A percentile compares a stretch with the other conserved stretches of the same genome.
Evolutionary conservation across 176 grass and related monocot species (phyloP).

Genomic region (Juncus effusus): DNA sequence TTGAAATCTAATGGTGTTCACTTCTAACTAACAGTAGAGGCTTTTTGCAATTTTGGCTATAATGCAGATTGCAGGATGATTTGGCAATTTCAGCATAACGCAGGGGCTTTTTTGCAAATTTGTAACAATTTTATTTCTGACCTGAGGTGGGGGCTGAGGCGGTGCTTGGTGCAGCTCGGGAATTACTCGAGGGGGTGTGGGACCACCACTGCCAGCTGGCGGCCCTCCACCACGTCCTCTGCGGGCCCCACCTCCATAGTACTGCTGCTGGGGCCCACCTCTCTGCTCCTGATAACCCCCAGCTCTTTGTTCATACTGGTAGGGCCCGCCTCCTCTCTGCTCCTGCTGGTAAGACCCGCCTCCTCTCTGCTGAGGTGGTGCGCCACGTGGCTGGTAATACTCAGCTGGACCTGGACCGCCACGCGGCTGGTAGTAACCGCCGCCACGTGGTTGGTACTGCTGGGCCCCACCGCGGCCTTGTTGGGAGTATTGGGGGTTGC

Average conservation of each 20-base stretch:
- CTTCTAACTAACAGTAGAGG: no score
- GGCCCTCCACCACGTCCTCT: conserved; percentile 52
- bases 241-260: conserved; percentile 42
- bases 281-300: conserved; percentile 30
- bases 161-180: conserved; percentile 99
- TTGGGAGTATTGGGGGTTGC: conserved; percentile 42
- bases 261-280: conserved; percentile 41
- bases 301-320: conserved; percentile 41
- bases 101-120: no score
- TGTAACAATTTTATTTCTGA: background rate
- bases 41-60: no score
- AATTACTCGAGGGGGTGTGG: conserved; percentile 65
- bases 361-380: conserved; percentile 21
- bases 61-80: no score
- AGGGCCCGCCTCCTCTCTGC: conserved; percentile 41
- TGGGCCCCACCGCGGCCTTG: conserved; percentile 41
- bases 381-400: conserved; percentile 56
- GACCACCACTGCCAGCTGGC: conserved; percentile 7
- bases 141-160: conserved; percentile 44
- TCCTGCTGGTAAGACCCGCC: background rate
- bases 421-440: conserved; percentile 18
- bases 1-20: no score
- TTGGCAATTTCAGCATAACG: no score
- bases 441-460: conserved; percentile 54
- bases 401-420: conserved; percentile 1